Evolutionary conservation across 441 rosid genomes (phyloP).

Genomic region (Eutrema salsugineum): DNA sequence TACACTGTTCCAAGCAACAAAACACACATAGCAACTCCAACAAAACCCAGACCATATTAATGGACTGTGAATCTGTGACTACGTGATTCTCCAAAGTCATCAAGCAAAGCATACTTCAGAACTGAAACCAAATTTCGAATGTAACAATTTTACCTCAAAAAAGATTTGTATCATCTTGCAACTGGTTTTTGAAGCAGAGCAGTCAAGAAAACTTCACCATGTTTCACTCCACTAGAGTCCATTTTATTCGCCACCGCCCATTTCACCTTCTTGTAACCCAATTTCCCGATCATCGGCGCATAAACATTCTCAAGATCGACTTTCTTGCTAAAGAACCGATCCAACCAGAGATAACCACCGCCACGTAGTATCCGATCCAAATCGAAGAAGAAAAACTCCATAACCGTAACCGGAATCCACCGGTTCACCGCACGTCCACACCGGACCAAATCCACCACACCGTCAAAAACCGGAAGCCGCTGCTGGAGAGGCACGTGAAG

Average conservation of each 20-base stretch:
- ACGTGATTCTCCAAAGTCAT: neutral
- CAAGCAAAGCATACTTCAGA: neutral
- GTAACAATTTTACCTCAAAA: constrained; percentile 2
- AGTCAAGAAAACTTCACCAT: constrained; percentile 82
- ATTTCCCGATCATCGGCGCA: constrained; percentile 74
- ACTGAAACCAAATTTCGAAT: neutral
- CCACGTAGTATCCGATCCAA: constrained; percentile 78
- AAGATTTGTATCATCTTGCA: constrained; percentile 41
- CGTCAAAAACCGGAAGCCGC: constrained; percentile 85
- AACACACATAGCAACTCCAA: too few relatives aligned
- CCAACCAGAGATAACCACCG: constrained; percentile 91
- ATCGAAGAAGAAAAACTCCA: constrained; percentile 84
- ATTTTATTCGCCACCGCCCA: constrained; percentile 85
- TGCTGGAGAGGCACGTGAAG: constrained; percentile 94
- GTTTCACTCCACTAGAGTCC: constrained; percentile 78
- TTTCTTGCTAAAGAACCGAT: constrained; percentile 75
- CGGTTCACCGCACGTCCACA: constrained; percentile 91
- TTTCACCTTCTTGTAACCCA: constrained; percentile 96
- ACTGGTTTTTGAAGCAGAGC: constrained; percentile 86
- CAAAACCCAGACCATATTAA: neutral
- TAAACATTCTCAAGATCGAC: constrained; percentile 69
- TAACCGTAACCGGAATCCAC: constrained; percentile 77
- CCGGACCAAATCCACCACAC: constrained; percentile 86
- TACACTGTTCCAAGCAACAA: neutral
- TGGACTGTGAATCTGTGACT: neutral